phyloP scores from a whole-genome alignment of 192 early-diverging fungal genomes.

The Coemansia sp. region DNA sequence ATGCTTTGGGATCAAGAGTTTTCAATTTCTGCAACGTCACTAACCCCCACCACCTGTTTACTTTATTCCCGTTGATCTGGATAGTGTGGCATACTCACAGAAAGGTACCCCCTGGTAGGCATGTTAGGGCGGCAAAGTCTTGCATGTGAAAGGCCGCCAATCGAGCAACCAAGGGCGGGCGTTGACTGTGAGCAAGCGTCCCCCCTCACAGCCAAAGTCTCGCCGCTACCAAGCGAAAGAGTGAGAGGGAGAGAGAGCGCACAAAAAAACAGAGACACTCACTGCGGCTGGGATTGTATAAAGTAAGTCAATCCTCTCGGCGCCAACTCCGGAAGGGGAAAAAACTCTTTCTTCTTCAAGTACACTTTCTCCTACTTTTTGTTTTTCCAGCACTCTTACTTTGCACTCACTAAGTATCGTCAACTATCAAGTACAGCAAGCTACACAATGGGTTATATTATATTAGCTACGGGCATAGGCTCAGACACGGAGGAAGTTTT shows the following conservation, averaged over 20 bases:
- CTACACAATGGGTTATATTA: neutral
- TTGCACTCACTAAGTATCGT: neutral
- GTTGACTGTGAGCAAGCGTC: neutral
- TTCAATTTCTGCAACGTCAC: neutral
- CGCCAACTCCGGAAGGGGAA: neutral
- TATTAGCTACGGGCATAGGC: neutral
- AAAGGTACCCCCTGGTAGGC: neutral
- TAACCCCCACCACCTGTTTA: neutral
- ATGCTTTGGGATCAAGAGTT: neutral
- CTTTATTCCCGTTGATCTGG: neutral
- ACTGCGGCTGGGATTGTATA: neutral
- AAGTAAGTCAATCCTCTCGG: neutral
- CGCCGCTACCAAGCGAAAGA: neutral
- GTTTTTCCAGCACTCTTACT: neutral
- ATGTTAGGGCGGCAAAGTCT: neutral
- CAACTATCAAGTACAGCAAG: neutral
- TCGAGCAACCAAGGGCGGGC: neutral
- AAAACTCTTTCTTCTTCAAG: neutral
- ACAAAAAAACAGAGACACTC: neutral
- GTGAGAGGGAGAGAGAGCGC: neutral
- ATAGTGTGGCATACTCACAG: neutral
- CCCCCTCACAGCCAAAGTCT: neutral
- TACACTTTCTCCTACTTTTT: neutral
- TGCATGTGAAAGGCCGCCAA: conserved; percentile 9
- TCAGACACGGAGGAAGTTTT: neutral